phyloP scores from a whole-genome alignment of 106 monocot genomes.

The Hemerocallis citrina region DNA sequence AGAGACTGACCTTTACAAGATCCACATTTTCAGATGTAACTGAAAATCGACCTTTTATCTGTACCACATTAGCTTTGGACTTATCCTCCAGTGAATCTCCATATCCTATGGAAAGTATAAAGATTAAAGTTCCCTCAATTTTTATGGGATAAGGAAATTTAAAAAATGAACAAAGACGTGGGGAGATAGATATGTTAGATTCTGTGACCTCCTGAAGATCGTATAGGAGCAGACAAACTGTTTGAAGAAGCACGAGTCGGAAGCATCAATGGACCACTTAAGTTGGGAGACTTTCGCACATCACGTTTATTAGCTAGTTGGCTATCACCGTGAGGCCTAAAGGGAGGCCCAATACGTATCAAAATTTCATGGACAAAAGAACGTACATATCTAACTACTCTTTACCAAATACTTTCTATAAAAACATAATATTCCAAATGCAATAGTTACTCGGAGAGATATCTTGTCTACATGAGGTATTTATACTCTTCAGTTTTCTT shows the following conservation, averaged over 20 bases:
- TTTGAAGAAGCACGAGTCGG: constrained; percentile 91
- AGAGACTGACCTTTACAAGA: constrained; percentile 70
- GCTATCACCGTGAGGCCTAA: constrained; percentile 45
- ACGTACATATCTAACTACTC: too few species aligned
- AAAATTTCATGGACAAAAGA: not conserved
- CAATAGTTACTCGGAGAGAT: too few species aligned
- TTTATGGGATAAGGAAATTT: too few species aligned
- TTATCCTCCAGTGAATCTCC: constrained; percentile 64
- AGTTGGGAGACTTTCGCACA: constrained; percentile 42
- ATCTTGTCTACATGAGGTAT: too few species aligned
- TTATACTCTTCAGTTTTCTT: too few species aligned
- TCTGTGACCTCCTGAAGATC: constrained; percentile 61
- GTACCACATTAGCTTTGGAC: constrained; percentile 67
- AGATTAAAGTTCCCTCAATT: not conserved
- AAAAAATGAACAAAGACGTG: too few species aligned
- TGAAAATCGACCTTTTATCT: constrained; percentile 94
- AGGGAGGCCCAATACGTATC: not conserved
- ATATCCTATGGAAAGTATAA: constrained; percentile 54
- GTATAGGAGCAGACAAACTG: constrained; percentile 87
- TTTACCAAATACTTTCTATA: too few species aligned
- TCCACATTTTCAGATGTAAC: constrained; percentile 99
- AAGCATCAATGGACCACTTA: constrained; percentile 95
- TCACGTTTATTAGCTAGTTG: constrained; percentile 46
- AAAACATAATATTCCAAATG: too few species aligned
- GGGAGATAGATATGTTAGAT: too few species aligned